These are phyloP conservation scores for Pugionium cornutum DNA, from an alignment of 345 rosid genomes.

Conservation along the genomic window DNA sequence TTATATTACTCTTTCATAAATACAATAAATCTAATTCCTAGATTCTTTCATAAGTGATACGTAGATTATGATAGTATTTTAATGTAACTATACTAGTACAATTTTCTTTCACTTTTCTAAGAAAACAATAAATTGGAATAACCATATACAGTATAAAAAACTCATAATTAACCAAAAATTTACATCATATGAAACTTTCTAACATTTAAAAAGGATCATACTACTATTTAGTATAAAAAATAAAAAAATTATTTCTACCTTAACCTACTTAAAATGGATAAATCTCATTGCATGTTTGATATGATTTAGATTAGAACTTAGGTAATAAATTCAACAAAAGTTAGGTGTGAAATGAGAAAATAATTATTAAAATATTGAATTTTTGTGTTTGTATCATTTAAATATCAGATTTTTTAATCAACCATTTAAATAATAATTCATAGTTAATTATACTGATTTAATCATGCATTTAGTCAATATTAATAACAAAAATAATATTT, in stretches of 20 bases:
- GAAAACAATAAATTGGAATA: neutral
- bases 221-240: neutral
- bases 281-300: neutral
- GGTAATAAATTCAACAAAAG: neutral
- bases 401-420: too few relatives aligned
- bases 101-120: neutral
- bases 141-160: neutral
- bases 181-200: too few relatives aligned
- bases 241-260: neutral
- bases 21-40: neutral
- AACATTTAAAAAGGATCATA: neutral
- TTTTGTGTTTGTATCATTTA: too few relatives aligned
- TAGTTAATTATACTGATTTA: too few relatives aligned
- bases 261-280: neutral
- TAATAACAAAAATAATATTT: too few relatives aligned
- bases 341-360: slow-evolving; percentile 6
- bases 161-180: neutral
- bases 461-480: too few relatives aligned
- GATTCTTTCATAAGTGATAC: neutral
- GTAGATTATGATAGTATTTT: neutral
- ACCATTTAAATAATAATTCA: too few relatives aligned
- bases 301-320: neutral
- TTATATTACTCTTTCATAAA: neutral
- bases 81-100: neutral
- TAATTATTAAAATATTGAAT: too few relatives aligned